A percentile compares a stretch with the other conserved stretches of the same genome.
phyloP scores from a whole-genome alignment of 805 yeast species.

The Candida bentonensis region DNA sequence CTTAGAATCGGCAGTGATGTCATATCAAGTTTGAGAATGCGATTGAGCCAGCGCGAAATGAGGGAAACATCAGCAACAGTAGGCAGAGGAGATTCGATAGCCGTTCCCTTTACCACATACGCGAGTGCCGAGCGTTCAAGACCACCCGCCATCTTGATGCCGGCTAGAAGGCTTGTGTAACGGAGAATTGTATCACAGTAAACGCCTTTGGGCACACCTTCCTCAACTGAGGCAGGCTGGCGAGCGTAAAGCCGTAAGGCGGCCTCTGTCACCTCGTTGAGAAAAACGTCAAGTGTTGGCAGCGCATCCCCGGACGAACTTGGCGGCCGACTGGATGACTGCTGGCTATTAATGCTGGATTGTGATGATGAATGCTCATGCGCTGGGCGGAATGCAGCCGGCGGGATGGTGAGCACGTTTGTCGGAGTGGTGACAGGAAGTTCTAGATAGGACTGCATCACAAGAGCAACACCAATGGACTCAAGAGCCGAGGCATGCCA shows the following conservation, averaged over 20 bases:
- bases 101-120: conserved; percentile 30
- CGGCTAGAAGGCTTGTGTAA: conserved; percentile 44
- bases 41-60: conserved; percentile 36
- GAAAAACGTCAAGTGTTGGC: neutral
- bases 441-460: conserved; percentile 44
- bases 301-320: neutral
- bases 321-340: neutral
- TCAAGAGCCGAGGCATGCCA: conserved; percentile 90
- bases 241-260: conserved; percentile 25
- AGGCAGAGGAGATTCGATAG: conserved; percentile 14
- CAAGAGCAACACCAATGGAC: conserved; percentile 53
- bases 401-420: conserved; percentile 10
- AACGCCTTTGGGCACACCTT: conserved; percentile 70
- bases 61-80: conserved; percentile 15
- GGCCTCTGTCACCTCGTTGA: neutral
- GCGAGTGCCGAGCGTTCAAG: conserved; percentile 30
- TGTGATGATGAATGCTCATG: neutral
- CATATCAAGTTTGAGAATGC: conserved; percentile 32
- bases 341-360: neutral
- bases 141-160: conserved; percentile 35
- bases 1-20: conserved; percentile 32
- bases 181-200: conserved; percentile 61
- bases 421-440: conserved; percentile 29
- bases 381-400: neutral
- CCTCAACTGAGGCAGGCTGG: conserved; percentile 47